Percentiles rank a stretch among this genome's conserved stretches.
Evolutionary conservation across 2,329 filamentous ascomycete species (phyloP).

Genomic region (Colletotrichum endophyticum): DNA sequence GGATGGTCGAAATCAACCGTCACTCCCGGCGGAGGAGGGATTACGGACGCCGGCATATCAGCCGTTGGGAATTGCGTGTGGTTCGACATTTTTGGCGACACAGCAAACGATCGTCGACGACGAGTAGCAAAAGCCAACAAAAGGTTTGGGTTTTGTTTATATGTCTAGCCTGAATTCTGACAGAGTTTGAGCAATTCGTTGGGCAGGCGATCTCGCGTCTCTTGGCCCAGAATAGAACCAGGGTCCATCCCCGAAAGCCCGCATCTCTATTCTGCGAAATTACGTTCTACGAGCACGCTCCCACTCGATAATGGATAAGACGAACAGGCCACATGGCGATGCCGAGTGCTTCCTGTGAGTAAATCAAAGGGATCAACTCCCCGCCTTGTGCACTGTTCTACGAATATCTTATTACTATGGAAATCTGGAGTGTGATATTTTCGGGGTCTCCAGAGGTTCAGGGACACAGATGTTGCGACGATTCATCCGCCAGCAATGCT

Average conservation of each 20-base stretch:
- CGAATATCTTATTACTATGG: not conserved
- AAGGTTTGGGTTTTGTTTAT: not conserved
- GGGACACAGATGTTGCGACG: not conserved
- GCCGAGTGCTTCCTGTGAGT: not conserved
- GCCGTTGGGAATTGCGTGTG: not conserved
- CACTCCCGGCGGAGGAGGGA: not conserved
- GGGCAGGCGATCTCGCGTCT: not conserved
- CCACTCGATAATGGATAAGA: not conserved
- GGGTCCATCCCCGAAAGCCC: not conserved
- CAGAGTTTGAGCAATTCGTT: not conserved
- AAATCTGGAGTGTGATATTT: not conserved
- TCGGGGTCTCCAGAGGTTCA: not conserved
- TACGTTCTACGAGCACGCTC: not conserved
- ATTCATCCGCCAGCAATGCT: not conserved
- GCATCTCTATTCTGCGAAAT: not conserved
- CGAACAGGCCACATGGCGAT: not conserved
- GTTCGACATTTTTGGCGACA: not conserved
- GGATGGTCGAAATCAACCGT: slow-evolving; percentile 20
- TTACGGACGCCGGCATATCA: not conserved
- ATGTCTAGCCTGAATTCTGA: not conserved
- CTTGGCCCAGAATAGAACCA: not conserved
- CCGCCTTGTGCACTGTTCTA: not conserved
- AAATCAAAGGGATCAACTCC: not conserved
- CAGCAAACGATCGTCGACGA: not conserved
- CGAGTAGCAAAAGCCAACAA: not conserved